These are phyloP conservation scores for Pichia kudriavzevii DNA, from an alignment of 1,139 yeast genomes.

Conservation along the genomic window DNA sequence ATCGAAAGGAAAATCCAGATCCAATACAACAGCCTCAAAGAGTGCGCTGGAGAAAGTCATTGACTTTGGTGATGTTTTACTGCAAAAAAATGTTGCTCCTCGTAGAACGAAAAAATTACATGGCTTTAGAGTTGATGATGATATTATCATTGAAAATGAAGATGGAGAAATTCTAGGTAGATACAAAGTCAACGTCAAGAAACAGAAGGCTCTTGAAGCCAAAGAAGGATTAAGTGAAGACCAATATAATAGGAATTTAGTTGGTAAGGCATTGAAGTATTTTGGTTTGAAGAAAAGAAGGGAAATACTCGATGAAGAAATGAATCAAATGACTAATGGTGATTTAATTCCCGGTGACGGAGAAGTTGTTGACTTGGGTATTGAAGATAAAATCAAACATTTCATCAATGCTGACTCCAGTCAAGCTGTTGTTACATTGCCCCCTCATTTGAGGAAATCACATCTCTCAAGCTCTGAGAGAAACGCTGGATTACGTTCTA, in stretches of 20 bases:
- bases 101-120: conserved; percentile 22
- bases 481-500: too few species aligned
- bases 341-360: conserved; percentile 20
- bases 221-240: conserved; percentile 7
- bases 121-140: conserved; percentile 62
- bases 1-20: neutral
- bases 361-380: conserved; percentile 7
- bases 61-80: conserved; percentile 12
- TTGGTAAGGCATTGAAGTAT: conserved; percentile 16
- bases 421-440: conserved; percentile 15
- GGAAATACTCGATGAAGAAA: conserved; percentile 18
- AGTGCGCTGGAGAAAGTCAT: conserved; percentile 9
- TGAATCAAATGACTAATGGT: conserved; percentile 16
- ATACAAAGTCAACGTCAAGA: conserved; percentile 50
- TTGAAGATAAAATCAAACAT: conserved; percentile 22
- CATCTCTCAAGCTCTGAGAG: too few species aligned
- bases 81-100: conserved; percentile 11
- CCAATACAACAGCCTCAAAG: conserved; percentile 5
- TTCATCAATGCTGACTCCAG: conserved; percentile 22
- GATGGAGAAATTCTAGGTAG: conserved; percentile 89
- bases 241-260: conserved; percentile 13
- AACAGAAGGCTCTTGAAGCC: conserved; percentile 12
- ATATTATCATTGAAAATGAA: conserved; percentile 76
- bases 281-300: conserved; percentile 14
- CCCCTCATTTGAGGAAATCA: too few species aligned